Base-by-base conservation (phyloP, 192 early-diverging fungal species). In the Rhizophagus prolifer region DNA sequence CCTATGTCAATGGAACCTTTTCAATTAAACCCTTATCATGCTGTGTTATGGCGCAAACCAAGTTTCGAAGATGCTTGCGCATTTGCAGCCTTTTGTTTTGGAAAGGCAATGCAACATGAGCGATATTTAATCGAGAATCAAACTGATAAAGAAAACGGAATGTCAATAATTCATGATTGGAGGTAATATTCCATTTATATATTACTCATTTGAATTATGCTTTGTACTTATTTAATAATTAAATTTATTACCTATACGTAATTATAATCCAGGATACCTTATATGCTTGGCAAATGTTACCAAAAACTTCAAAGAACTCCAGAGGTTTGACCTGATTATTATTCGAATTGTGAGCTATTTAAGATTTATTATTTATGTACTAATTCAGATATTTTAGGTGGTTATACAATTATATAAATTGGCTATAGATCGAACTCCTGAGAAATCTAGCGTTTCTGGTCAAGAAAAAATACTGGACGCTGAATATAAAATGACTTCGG, bases 391-490 rank as follows among this genome's bases (percentile, higher is more conserved):
- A 16, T 21, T 67, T 62, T 62, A 84, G 83, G 79, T 81, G 58
- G 82, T 86, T 1, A 26, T 87, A 25, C 60, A 80, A 31, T 75
- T 83, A 26, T 87, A 84, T 34, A 79, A 79, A 26, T 30, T 82
- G 14, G 81, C 87, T 10, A 72, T 80, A 4, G 76, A 79, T 25
- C 67, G 66, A 36, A 81, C 81, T 19, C 78, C 80, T 12, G 73
- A 72, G 63, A 73, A 77, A 41, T 78, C 81, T 67, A 73, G 82
- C 9, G 81, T 83, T 36, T 80, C 76, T 31, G 84, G 84, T 25
- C 84, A 88, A 66, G 91, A 92, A 73, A 86, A 70, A 44, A 88
- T 90, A 25, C 81, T 91, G 41, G 90, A 93, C 63, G 85, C 91
- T 19, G 80, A 79, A 1, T 88, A 90, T 67, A 88, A 86, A 63